Conservation (phyloP, 2,329 filamentous ascomycete genomes). For the Monilinia fructigena region DNA sequence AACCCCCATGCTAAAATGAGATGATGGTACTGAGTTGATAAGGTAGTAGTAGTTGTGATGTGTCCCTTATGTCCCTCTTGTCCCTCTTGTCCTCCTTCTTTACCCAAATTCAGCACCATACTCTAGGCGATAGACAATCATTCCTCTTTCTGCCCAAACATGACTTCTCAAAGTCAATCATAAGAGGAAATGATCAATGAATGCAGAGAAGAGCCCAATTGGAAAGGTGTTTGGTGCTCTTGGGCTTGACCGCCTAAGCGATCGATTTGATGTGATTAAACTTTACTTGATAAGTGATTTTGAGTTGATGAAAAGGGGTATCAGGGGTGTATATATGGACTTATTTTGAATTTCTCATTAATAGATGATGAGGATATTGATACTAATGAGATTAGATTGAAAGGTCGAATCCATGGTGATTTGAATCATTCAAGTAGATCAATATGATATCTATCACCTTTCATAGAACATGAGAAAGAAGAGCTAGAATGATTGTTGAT, state of each 20-base stretch:
- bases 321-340: too few species aligned
- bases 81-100: not conserved
- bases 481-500: too few species aligned
- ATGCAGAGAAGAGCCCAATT: not conserved
- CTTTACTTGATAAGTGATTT: not conserved
- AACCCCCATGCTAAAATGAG: not conserved
- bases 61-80: not conserved
- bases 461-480: too few species aligned
- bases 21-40: not conserved
- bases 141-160: not conserved
- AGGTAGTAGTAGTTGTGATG: not conserved
- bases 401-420: not conserved
- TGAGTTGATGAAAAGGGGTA: not conserved
- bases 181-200: not conserved
- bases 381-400: not conserved
- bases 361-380: not conserved
- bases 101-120: not conserved
- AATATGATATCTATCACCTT: too few species aligned
- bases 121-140: not conserved
- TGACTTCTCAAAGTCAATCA: not conserved
- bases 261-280: not conserved
- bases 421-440: too few species aligned
- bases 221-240: not conserved
- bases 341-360: too few species aligned
- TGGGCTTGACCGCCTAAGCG: slow-evolving; percentile 6